Percentiles rank a stretch among this genome's conserved stretches.
Evolutionary conservation across 331 rosid species (phyloP).

Genomic region (Malus hybrid): DNA sequence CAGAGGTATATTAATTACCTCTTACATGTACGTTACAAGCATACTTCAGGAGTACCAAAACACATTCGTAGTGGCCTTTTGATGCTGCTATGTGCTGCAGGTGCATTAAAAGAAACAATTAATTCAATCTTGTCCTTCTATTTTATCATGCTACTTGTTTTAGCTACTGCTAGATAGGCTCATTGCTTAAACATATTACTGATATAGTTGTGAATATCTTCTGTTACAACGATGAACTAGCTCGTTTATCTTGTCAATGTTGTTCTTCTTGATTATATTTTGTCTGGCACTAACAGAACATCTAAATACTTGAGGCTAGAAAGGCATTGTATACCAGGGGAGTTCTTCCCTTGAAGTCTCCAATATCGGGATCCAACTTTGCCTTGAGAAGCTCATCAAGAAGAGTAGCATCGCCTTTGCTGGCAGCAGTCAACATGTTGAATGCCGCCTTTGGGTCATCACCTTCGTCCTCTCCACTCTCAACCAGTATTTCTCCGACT

Average conservation of each 20-base stretch:
- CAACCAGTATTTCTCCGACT: slow-evolving; percentile 40
- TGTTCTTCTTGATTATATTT: not conserved
- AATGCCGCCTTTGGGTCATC: slow-evolving; percentile 39
- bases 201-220: not conserved
- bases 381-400: slow-evolving; percentile 80
- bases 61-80: slow-evolving; percentile 69
- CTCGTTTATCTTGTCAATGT: not conserved
- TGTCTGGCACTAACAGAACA: not conserved
- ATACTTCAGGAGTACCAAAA: slow-evolving; percentile 58
- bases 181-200: not conserved
- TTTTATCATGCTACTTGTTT: not conserved
- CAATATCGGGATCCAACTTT: slow-evolving; percentile 67
- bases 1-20: slow-evolving; percentile 25
- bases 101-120: slow-evolving; percentile 6
- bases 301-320: not conserved
- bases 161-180: not conserved
- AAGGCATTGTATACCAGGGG: slow-evolving; percentile 41
- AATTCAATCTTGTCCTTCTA: not conserved
- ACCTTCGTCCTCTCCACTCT: slow-evolving; percentile 41
- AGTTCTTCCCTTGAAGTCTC: slow-evolving; percentile 70
- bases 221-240: slow-evolving; percentile 24
- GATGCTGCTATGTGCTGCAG: slow-evolving; percentile 73
- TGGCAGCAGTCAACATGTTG: slow-evolving; percentile 49
- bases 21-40: slow-evolving; percentile 43
- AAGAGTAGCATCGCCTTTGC: slow-evolving; percentile 62